phyloP scores from a whole-genome alignment of 768 basidiomycete genomes.

The Daedalea quercina region DNA sequence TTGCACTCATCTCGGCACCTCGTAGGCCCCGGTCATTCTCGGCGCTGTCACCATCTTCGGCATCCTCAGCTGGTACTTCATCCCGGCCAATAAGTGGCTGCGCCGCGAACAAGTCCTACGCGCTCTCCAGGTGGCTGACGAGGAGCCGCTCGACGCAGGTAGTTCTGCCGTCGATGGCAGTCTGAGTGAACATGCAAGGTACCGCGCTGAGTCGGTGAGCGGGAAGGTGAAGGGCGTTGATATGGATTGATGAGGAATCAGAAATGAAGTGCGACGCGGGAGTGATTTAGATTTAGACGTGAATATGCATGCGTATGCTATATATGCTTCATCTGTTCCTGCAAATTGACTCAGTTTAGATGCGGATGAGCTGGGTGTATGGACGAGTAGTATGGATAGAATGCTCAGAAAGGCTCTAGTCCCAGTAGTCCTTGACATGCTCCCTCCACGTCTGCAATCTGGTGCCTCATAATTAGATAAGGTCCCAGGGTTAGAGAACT shows the following conservation, averaged over 20 bases:
- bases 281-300: too few relatives aligned
- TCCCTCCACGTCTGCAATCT: constrained; percentile 74
- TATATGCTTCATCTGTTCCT: neutral
- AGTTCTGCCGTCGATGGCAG: neutral
- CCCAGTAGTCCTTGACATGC: constrained; percentile 70
- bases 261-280: too few relatives aligned
- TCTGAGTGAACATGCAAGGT: neutral
- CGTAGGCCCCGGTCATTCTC: constrained; percentile 71
- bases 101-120: constrained; percentile 53
- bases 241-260: neutral
- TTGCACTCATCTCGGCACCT: neutral
- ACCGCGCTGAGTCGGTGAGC: constrained; percentile 1
- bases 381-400: neutral
- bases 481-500: neutral
- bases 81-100: constrained; percentile 77
- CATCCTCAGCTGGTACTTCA: constrained; percentile 70
- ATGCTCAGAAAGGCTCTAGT: constrained; percentile 41
- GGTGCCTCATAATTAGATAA: neutral
- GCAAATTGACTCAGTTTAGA: neutral
- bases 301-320: too few relatives aligned
- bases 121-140: constrained; percentile 31
- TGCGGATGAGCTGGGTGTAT: neutral
- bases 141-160: constrained; percentile 10
- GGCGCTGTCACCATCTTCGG: constrained; percentile 75
- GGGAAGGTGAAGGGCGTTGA: neutral